Percentiles rank a stretch among this genome's conserved stretches.
phyloP scores from a whole-genome alignment of 2,329 filamentous ascomycete species.

The Uncinocarpus reesii region DNA sequence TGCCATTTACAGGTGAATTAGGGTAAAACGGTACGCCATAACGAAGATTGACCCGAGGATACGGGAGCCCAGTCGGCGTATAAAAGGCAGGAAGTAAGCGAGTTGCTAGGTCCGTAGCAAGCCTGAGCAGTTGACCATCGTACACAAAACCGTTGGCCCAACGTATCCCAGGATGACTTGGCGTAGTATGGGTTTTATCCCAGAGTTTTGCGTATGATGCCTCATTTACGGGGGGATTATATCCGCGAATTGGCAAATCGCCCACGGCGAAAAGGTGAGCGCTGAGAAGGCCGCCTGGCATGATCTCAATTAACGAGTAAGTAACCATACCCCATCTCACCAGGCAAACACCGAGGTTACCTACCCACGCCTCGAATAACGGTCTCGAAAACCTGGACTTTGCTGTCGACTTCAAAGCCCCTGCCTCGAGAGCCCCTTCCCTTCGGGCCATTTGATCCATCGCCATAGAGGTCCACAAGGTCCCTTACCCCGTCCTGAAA shows the following conservation, averaged over 20 bases:
- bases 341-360: conserved; percentile 5
- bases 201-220: conserved; percentile 32
- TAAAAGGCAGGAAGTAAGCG: conserved; percentile 86
- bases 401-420: conserved; percentile 92
- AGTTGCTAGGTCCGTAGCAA: conserved; percentile 75
- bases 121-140: conserved; percentile 77
- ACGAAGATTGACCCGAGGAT: conserved; percentile 84
- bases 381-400: conserved; percentile 97
- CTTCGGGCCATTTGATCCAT: conserved; percentile 58
- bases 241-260: conserved; percentile 75
- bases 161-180: conserved; percentile 40
- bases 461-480: conserved; percentile 74
- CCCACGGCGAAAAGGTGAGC: conserved; percentile 89
- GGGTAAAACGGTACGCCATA: conserved; percentile 85
- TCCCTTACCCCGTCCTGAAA: conserved; percentile 72
- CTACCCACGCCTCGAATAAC: conserved; percentile 67
- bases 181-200: conserved; percentile 25
- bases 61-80: conserved; percentile 81
- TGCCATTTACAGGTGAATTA: conserved; percentile 66
- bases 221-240: conserved; percentile 45
- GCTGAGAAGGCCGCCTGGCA: conserved; percentile 72
- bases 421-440: conserved; percentile 62
- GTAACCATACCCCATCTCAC: neutral
- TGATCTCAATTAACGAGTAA: neutral
- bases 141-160: conserved; percentile 76